Percentiles rank a stretch among this genome's conserved stretches.
phyloP scores from a whole-genome alignment of 1,139 yeast species.

The Debaryomyces udenii region DNA sequence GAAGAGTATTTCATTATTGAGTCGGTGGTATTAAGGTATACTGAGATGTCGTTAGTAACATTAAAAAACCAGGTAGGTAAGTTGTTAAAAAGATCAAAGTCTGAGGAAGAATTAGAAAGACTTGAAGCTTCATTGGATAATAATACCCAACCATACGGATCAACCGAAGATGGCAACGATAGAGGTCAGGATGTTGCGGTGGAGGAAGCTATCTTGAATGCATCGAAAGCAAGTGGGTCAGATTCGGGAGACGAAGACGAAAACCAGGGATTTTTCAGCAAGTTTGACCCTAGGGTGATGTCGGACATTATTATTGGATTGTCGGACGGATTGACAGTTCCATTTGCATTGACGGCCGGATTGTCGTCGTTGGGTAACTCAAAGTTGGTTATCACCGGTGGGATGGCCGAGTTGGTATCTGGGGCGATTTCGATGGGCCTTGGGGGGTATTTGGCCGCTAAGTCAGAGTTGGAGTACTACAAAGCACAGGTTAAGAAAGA shows the following conservation, averaged over 20 bases:
- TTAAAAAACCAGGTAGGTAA: conserved; percentile 39
- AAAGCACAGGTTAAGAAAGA: conserved; percentile 71
- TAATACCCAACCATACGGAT: conserved; percentile 42
- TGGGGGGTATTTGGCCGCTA: conserved; percentile 82
- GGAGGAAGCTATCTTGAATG: conserved; percentile 42
- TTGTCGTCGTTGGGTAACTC: conserved; percentile 76
- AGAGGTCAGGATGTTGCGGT: conserved; percentile 41
- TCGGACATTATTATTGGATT: conserved; percentile 78
- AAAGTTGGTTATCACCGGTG: conserved; percentile 78
- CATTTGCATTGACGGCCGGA: conserved; percentile 84
- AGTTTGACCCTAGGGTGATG: conserved; percentile 73
- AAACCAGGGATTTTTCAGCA: conserved; percentile 39
- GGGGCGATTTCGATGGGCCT: conserved; percentile 88
- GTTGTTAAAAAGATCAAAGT: conserved; percentile 25
- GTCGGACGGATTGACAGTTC: conserved; percentile 81
- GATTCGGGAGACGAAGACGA: conserved; percentile 28
- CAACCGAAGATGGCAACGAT: conserved; percentile 39
- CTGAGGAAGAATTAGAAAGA: conserved; percentile 37
- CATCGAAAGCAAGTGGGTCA: conserved; percentile 22
- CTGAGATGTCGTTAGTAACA: conserved; percentile 41
- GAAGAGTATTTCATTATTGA: no score
- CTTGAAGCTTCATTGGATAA: conserved; percentile 39
- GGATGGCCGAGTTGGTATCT: conserved; percentile 80
- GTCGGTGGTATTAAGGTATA: background rate
- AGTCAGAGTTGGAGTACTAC: conserved; percentile 75